Evolutionary conservation across 768 basidiomycete species (phyloP).

Genomic region (Auriculariales sp.): DNA sequence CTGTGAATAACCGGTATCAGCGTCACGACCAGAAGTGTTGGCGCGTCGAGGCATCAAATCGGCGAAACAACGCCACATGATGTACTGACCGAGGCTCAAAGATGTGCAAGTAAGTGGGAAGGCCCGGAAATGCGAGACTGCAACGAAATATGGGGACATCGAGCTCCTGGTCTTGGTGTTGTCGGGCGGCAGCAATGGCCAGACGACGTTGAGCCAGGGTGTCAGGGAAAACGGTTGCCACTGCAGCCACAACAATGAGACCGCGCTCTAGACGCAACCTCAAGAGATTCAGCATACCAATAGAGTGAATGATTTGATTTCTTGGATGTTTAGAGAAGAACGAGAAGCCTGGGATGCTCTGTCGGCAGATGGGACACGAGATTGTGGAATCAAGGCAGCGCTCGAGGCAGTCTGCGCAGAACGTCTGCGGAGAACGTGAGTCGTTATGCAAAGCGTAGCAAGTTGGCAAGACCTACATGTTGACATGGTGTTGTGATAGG

Average conservation of each 20-base stretch:
- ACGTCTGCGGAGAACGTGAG: conserved; percentile 41
- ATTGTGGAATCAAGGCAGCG: conserved; percentile 77
- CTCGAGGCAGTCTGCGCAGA: conserved; percentile 79
- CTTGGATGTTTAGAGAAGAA: conserved; percentile 71
- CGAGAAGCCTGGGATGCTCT: conserved; percentile 54
- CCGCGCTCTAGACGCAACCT: conserved; percentile 5
- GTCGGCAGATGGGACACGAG: conserved; percentile 77
- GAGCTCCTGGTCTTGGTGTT: conserved; percentile 33
- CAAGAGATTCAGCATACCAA: conserved; percentile 28
- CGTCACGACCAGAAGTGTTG: background rate
- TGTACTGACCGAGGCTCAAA: conserved; percentile 65
- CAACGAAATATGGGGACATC: conserved; percentile 88
- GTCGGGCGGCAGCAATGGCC: conserved; percentile 60
- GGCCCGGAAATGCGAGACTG: conserved; percentile 79
- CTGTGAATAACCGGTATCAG: conserved; percentile 17
- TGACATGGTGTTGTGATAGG: conserved; percentile 92
- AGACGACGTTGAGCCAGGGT: conserved; percentile 49
- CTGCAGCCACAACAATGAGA: conserved; percentile 18
- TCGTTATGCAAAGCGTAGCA: conserved; percentile 2
- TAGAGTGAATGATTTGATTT: conserved; percentile 56
- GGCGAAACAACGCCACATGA: too few relatives aligned
- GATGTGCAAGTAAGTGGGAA: conserved; percentile 81
- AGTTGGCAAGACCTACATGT: conserved; percentile 43
- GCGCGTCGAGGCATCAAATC: background rate
- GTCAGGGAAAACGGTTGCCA: conserved; percentile 55